phyloP scores from a whole-genome alignment of 2,329 filamentous ascomycete genomes.

The Bipolaris oryzae region DNA sequence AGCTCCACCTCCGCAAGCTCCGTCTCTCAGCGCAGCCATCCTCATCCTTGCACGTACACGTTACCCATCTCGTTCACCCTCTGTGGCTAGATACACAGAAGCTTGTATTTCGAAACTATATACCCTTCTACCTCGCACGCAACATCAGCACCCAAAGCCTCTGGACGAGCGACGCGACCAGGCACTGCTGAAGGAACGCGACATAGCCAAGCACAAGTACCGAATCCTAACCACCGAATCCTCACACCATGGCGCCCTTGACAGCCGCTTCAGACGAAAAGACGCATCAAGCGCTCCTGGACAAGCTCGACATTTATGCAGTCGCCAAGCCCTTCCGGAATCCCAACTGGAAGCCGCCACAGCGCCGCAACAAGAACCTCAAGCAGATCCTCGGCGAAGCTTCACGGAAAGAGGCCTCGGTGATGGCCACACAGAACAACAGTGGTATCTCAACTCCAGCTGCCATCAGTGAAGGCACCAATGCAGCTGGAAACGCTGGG shows the following conservation, averaged over 20 bases:
- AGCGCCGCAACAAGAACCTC: conserved; percentile 98
- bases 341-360: conserved; percentile 85
- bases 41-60: conserved; percentile 1
- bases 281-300: conserved; percentile 80
- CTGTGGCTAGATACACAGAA: not conserved
- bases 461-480: conserved; percentile 43
- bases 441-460: conserved; percentile 75
- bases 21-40: conserved; percentile 12
- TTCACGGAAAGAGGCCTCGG: conserved; percentile 85
- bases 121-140: not conserved
- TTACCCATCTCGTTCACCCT: not conserved
- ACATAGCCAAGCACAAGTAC: not conserved
- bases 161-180: conserved; percentile 7
- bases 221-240: not conserved
- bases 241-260: conserved; percentile 60
- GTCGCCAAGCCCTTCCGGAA: conserved; percentile 91
- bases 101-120: not conserved
- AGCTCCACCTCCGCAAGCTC: conserved; percentile 34
- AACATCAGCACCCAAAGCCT: not conserved
- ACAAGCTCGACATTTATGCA: conserved; percentile 87
- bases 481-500: conserved; percentile 69
- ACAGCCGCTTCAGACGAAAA: conserved; percentile 77
- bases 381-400: conserved; percentile 94
- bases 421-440: conserved; percentile 80
- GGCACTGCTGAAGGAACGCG: not conserved